Conservation (phyloP, 2,329 filamentous ascomycete genomes). For the Celoporthe dispersa region DNA sequence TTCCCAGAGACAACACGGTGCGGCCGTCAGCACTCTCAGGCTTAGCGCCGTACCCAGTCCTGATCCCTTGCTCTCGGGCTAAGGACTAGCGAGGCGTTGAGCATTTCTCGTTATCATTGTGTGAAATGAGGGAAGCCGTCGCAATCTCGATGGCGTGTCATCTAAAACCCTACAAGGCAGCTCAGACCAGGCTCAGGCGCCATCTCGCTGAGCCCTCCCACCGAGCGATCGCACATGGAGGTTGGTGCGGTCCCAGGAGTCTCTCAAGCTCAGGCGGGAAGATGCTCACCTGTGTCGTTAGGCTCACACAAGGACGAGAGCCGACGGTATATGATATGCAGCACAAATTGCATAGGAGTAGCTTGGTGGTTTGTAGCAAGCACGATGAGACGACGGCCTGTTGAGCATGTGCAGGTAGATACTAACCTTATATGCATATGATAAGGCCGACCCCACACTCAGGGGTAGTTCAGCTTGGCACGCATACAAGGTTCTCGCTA, state of each 20-base stretch:
- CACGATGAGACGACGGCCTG: neutral
- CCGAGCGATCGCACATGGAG: neutral
- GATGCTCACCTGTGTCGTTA: neutral
- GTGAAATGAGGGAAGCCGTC: conserved; percentile 3
- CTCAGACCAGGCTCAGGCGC: neutral
- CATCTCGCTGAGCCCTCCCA: neutral
- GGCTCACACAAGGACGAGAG: neutral
- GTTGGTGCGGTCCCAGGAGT: neutral
- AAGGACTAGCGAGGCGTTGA: neutral
- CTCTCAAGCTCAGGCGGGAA: neutral
- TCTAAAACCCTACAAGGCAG: neutral
- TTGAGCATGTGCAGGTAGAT: neutral
- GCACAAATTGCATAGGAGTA: neutral
- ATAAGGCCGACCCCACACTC: conserved; percentile 15
- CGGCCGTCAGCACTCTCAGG: neutral
- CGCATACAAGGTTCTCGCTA: neutral
- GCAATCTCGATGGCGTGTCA: conserved; percentile 14
- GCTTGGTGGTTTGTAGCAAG: neutral
- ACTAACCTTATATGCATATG: neutral
- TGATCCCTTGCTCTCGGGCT: neutral
- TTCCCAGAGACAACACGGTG: neutral
- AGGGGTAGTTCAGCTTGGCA: conserved; percentile 12
- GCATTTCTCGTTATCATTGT: neutral
- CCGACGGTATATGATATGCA: neutral
- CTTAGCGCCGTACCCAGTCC: neutral